phyloP scores from a whole-genome alignment of 176 grass and related monocot species.

The Dendrocalamus sinicus region DNA sequence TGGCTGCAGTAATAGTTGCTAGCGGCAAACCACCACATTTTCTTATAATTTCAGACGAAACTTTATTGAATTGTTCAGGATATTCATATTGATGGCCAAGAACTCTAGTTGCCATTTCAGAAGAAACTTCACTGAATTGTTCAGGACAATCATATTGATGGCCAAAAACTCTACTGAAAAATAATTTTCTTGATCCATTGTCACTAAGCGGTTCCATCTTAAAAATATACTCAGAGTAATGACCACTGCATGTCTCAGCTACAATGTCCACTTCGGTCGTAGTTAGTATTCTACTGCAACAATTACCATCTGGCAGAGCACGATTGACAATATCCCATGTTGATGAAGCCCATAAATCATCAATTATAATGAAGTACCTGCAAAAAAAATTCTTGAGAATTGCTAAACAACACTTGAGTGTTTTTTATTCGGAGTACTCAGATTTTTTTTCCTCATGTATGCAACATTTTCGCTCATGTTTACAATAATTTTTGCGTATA shows the following conservation, averaged over 20 bases:
- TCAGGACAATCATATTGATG: too few relatives aligned
- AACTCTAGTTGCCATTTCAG: too few relatives aligned
- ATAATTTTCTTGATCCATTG: background rate
- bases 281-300: background rate
- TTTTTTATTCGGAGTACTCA: too few relatives aligned
- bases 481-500: too few relatives aligned
- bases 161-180: background rate
- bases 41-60: background rate
- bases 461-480: too few relatives aligned
- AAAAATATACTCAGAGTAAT: background rate
- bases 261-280: background rate
- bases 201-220: background rate
- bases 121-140: too few relatives aligned
- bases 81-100: too few relatives aligned
- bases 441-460: too few relatives aligned
- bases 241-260: background rate
- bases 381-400: background rate
- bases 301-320: slow-evolving; percentile 3
- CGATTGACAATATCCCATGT: background rate
- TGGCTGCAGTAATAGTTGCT: background rate
- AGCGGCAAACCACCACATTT: slow-evolving; percentile 17
- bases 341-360: slow-evolving; percentile 29
- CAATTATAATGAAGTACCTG: slow-evolving; percentile 41
- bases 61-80: background rate
- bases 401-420: too few relatives aligned